phyloP scores from a whole-genome alignment of 2,329 filamentous ascomycete genomes.

The Ceratocystis lukuohia region DNA sequence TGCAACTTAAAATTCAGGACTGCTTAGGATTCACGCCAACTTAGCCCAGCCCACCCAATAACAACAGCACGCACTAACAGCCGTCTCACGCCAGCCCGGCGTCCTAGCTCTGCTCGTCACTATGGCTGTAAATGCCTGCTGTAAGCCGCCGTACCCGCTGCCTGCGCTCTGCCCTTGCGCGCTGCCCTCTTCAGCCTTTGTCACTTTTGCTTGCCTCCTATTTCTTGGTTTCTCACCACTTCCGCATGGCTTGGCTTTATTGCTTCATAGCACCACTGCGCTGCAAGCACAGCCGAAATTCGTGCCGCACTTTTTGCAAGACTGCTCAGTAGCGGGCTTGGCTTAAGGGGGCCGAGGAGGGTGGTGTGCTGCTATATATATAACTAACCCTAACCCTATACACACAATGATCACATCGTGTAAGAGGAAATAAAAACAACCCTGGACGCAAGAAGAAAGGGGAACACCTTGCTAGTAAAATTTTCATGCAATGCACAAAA shows the following conservation, averaged over 20 bases:
- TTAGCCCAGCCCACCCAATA: neutral
- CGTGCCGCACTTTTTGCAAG: neutral
- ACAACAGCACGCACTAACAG: neutral
- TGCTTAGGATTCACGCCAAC: neutral
- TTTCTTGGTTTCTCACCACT: neutral
- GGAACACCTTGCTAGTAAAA: too few species aligned
- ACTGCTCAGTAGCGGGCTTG: neutral
- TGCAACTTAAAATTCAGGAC: conserved; percentile 7
- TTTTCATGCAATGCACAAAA: too few species aligned
- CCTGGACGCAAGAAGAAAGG: too few species aligned
- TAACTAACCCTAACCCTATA: too few species aligned
- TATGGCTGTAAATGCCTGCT: too few species aligned
- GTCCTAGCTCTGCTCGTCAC: too few species aligned
- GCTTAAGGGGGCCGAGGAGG: neutral
- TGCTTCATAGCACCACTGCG: neutral
- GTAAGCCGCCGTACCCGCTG: too few species aligned
- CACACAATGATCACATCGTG: too few species aligned
- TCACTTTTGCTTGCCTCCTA: neutral
- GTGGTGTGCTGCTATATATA: too few species aligned
- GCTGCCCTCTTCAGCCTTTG: too few species aligned
- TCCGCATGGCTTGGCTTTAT: neutral
- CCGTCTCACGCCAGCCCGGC: neutral
- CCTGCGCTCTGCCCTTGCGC: too few species aligned
- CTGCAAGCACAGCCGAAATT: neutral
- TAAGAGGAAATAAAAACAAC: too few species aligned